Evolutionary conservation across 1,284 basidiomycete genomes (phyloP).

Genomic region (Athelia psychrophila): DNA sequence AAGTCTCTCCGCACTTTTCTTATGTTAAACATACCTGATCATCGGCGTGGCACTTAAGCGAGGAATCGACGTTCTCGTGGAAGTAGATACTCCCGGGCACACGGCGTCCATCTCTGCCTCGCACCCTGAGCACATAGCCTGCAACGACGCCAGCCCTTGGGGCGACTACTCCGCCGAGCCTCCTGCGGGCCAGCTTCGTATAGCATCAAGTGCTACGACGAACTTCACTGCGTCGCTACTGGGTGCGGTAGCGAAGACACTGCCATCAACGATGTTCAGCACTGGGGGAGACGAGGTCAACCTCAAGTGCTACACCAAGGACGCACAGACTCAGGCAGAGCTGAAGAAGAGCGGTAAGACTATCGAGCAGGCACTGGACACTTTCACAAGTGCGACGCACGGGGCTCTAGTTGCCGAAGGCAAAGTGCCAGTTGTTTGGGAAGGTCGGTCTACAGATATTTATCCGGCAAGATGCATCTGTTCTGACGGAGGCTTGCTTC

Average conservation of each 20-base stretch:
- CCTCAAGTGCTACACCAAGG: constrained; percentile 61
- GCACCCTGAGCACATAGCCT: constrained; percentile 75
- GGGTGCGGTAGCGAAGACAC: constrained; percentile 32
- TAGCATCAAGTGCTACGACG: constrained; percentile 47
- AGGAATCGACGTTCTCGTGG: constrained; percentile 78
- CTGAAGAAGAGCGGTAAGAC: constrained; percentile 48
- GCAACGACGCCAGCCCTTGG: constrained; percentile 65
- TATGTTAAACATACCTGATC: too few species aligned
- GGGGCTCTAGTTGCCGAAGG: constrained; percentile 35
- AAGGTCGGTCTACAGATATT: constrained; percentile 17
- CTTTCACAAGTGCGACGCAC: constrained; percentile 60
- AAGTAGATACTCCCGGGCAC: constrained; percentile 83
- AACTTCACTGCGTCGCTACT: constrained; percentile 49
- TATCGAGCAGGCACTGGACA: constrained; percentile 60
- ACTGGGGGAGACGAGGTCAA: constrained; percentile 88
- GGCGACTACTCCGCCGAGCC: constrained; percentile 66
- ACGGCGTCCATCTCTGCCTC: constrained; percentile 65
- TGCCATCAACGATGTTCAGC: constrained; percentile 64
- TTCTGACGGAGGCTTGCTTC: constrained; percentile 4
- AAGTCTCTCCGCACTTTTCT: constrained; percentile 19
- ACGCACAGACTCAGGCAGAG: constrained; percentile 52
- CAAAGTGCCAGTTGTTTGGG: constrained; percentile 57
- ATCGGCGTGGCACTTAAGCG: constrained; percentile 40
- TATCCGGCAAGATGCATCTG: background rate
- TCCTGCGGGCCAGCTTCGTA: constrained; percentile 78